These are phyloP conservation scores for Cunninghamia lanceolata DNA, from an alignment of 75 land plant genomes.

Conservation along the genomic window DNA sequence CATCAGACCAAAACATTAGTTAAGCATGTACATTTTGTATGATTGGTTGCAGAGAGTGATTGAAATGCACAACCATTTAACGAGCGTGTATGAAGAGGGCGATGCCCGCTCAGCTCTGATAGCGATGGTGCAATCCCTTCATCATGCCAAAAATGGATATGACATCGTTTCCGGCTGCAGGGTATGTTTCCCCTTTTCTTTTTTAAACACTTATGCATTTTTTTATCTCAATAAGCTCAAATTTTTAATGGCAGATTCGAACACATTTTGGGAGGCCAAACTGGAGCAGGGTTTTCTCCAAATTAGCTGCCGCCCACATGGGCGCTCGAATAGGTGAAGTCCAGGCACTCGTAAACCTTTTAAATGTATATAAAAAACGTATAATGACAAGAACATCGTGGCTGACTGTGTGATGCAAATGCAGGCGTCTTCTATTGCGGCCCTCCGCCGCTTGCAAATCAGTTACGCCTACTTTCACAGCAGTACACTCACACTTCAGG, in stretches of 20 bases:
- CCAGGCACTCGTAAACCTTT: neutral
- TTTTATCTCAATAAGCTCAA: neutral
- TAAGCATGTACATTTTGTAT: too few relatives aligned
- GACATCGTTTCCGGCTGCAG: slow-evolving; percentile 81
- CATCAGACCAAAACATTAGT: too few relatives aligned
- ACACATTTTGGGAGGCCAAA: slow-evolving; percentile 65
- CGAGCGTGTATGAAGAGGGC: slow-evolving; percentile 90
- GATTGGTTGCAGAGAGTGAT: neutral
- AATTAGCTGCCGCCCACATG: slow-evolving; percentile 27
- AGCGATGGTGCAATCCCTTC: slow-evolving; percentile 74
- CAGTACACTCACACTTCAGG: slow-evolving; percentile 43
- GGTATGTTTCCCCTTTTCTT: slow-evolving; percentile 27
- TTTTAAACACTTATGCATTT: neutral
- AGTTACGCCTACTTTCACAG: slow-evolving; percentile 38
- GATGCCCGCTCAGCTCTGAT: slow-evolving; percentile 85
- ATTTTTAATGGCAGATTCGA: slow-evolving; percentile 25
- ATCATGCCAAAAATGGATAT: slow-evolving; percentile 79
- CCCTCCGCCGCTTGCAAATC: slow-evolving; percentile 44
- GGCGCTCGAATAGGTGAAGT: slow-evolving; percentile 34
- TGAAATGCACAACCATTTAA: slow-evolving; percentile 28
- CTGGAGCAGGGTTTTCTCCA: slow-evolving; percentile 38
- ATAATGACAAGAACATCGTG: too few relatives aligned
- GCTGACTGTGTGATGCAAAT: neutral
- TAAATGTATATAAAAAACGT: neutral
- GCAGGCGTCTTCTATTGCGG: slow-evolving; percentile 87